A percentile compares a stretch with the other conserved stretches of the same genome.
These are phyloP conservation scores for Hypoxylon fragiforme DNA, from an alignment of 495 filamentous ascomycete species.

Conservation along the genomic window DNA sequence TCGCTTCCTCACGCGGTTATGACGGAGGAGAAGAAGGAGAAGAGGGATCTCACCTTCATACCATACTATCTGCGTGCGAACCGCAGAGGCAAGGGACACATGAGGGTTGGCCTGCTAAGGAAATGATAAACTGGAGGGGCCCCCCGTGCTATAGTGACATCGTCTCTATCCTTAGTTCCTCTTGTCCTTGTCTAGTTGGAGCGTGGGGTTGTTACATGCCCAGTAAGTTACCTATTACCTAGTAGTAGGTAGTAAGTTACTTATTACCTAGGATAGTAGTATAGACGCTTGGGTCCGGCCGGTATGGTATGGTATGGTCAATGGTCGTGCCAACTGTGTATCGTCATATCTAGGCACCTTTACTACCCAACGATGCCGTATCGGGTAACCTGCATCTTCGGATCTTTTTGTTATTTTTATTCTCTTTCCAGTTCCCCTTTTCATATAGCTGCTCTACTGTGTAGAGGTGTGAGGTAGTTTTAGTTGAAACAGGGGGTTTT, in stretches of 20 bases:
- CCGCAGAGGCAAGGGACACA: conserved; percentile 54
- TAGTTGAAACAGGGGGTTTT: conserved; percentile 30
- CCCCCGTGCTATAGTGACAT: conserved; percentile 23
- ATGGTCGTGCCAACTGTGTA: no score
- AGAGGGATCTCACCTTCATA: conserved; percentile 47
- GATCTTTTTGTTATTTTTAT: no score
- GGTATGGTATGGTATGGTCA: no score
- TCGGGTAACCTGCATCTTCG: conserved; percentile 28
- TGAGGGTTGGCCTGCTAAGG: conserved; percentile 49
- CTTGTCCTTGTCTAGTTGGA: conserved; percentile 12
- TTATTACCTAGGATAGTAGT: no score
- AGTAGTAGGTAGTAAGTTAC: no score
- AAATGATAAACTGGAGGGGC: conserved; percentile 6
- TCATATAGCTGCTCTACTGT: no score
- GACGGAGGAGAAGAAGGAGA: conserved; percentile 25
- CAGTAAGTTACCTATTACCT: no score
- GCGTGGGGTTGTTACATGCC: conserved; percentile 26
- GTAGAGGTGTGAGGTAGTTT: no score
- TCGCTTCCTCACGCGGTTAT: conserved; percentile 24
- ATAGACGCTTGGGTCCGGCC: no score
- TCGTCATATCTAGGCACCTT: no score
- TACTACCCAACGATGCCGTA: conserved; percentile 21
- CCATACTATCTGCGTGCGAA: conserved; percentile 58
- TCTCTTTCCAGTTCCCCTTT: no score
- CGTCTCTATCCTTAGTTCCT: no score